These are phyloP conservation scores for Nepenthes gracilis DNA, from an alignment of 148 eudicot genomes.

Conservation along the genomic window DNA sequence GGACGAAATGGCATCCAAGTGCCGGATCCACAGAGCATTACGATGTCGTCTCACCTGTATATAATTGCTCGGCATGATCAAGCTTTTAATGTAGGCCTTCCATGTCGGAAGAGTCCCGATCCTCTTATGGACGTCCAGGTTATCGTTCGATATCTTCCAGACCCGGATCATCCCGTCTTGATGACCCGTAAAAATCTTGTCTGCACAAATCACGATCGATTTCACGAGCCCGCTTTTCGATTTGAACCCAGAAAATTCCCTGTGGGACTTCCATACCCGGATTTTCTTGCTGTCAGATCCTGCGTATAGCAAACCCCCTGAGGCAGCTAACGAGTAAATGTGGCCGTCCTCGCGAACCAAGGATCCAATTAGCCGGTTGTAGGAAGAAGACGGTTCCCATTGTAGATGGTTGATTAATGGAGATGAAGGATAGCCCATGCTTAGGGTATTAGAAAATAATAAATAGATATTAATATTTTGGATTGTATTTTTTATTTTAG, in stretches of 20 bases:
- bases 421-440: too few species aligned
- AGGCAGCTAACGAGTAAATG: conserved; percentile 8
- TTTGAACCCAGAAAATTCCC: conserved; percentile 1
- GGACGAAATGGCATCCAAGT: conserved; percentile 9
- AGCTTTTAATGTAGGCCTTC: conserved; percentile 2
- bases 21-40: conserved; percentile 6
- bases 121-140: conserved; percentile 3
- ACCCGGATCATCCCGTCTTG: conserved; percentile 14
- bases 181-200: conserved; percentile 11
- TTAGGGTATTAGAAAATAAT: too few species aligned
- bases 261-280: conserved; percentile 7
- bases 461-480: too few species aligned
- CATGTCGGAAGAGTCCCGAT: conserved; percentile 6
- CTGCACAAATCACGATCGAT: conserved; percentile 3
- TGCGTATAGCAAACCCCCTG: conserved; percentile 6
- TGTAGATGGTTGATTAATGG: too few species aligned
- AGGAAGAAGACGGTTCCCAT: too few species aligned
- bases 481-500: too few species aligned
- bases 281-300: background rate
- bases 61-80: conserved; percentile 3
- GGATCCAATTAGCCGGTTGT: background rate
- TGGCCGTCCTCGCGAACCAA: conserved; percentile 11
- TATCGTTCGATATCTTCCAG: conserved; percentile 7
- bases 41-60: conserved; percentile 3
- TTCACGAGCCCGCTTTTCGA: conserved; percentile 8